A percentile compares a stretch with the other conserved stretches of the same genome.
Evolutionary conservation across 2,329 filamentous ascomycete genomes (phyloP).

Genomic region (Exophiala xenobiotica): DNA sequence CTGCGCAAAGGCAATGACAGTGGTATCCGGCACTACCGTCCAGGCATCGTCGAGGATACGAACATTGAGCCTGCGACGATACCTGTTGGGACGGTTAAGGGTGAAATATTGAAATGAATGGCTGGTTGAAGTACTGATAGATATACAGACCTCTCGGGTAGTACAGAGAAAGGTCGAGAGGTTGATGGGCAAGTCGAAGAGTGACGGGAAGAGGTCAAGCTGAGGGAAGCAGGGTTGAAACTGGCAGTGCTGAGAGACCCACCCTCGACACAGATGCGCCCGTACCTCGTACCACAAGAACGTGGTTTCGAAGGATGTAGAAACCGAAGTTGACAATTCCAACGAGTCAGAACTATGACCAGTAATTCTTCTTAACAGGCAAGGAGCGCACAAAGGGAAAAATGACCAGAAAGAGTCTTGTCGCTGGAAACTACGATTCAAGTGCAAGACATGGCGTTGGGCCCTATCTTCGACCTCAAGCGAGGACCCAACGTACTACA

Average conservation of each 20-base stretch:
- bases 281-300: conserved; percentile 26
- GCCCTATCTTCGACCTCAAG: conserved; percentile 4
- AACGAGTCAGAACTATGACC: conserved; percentile 5
- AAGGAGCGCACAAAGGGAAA: not conserved
- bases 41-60: conserved; percentile 27
- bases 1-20: conserved; percentile 25
- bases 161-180: not conserved
- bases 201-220: conserved; percentile 20
- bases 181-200: conserved; percentile 10
- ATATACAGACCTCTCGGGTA: conserved; percentile 23
- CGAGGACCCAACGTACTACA: conserved; percentile 7
- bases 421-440: not conserved
- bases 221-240: conserved; percentile 15
- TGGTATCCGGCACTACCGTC: conserved; percentile 26
- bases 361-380: not conserved
- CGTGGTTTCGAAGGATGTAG: conserved; percentile 22
- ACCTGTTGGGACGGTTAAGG: not conserved
- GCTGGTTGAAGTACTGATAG: conserved; percentile 37
- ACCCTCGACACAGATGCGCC: conserved; percentile 13
- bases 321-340: conserved; percentile 16
- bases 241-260: conserved; percentile 17
- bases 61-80: conserved; percentile 34
- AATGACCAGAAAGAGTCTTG: not conserved
- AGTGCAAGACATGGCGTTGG: conserved; percentile 12
- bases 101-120: not conserved